These are phyloP conservation scores for Leccinum longicurvipes DNA, from an alignment of 768 basidiomycete species.

Conservation along the genomic window DNA sequence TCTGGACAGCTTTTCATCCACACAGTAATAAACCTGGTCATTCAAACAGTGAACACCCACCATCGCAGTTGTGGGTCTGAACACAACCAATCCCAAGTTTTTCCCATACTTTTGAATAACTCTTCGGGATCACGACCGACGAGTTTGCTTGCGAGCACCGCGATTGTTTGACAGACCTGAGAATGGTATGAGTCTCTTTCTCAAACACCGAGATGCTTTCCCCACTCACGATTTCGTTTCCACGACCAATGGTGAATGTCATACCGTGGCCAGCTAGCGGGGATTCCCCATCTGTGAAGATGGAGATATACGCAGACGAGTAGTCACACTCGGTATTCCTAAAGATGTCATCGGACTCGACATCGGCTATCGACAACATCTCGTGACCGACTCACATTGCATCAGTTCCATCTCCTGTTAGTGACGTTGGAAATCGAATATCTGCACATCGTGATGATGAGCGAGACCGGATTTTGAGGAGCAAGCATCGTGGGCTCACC, in stretches of 20 bases:
- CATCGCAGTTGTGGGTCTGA: conserved; percentile 90
- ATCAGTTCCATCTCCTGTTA: conserved; percentile 90
- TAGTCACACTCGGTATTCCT: conserved; percentile 98
- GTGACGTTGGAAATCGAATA: conserved; percentile 88
- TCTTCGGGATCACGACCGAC: conserved; percentile 78
- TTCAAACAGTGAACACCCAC: conserved; percentile 34
- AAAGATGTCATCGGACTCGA: background rate
- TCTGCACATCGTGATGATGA: conserved; percentile 42
- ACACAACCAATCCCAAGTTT: conserved; percentile 83
- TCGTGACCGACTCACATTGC: conserved; percentile 60
- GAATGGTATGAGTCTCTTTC: conserved; percentile 1
- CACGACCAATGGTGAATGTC: conserved; percentile 94
- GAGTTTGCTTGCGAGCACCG: conserved; percentile 75
- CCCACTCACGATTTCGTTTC: conserved; percentile 82
- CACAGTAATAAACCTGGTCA: background rate
- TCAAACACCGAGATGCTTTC: background rate
- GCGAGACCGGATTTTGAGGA: background rate
- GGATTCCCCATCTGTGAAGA: conserved; percentile 61
- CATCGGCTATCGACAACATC: background rate
- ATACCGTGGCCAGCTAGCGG: conserved; percentile 85
- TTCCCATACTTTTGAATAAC: conserved; percentile 88
- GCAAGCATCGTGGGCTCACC: conserved; percentile 36
- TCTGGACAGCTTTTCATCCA: background rate
- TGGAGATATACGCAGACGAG: conserved; percentile 85
- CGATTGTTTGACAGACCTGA: conserved; percentile 80